A percentile compares a stretch with the other conserved stretches of the same genome.
phyloP scores from a whole-genome alignment of 768 basidiomycete genomes.

The Suillus discolor region DNA sequence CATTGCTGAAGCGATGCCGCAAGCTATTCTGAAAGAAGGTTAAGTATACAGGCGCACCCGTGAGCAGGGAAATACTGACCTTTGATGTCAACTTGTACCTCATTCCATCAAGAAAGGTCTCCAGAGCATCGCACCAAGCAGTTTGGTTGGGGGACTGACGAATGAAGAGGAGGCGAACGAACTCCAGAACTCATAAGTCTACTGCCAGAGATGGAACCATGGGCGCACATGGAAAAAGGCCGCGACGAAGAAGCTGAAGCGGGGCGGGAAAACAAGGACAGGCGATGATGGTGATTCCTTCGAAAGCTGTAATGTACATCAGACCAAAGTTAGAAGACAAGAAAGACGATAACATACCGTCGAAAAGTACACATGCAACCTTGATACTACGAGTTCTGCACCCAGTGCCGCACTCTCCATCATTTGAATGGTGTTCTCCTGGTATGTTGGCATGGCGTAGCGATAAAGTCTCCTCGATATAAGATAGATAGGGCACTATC shows the following conservation, averaged over 20 bases:
- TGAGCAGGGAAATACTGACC: slow-evolving; percentile 5
- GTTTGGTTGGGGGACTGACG: slow-evolving; percentile 29
- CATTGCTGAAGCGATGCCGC: slow-evolving; percentile 25
- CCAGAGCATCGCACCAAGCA: slow-evolving; percentile 30
- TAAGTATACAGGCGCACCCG: not conserved
- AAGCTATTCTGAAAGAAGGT: slow-evolving; percentile 24
- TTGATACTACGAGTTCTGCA: slow-evolving; percentile 3
- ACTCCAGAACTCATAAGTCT: slow-evolving; percentile 32
- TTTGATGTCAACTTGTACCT: slow-evolving; percentile 23
- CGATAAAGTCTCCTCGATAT: not conserved
- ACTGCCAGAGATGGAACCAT: slow-evolving; percentile 33
- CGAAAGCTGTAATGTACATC: slow-evolving; percentile 7
- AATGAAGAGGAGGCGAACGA: slow-evolving; percentile 29
- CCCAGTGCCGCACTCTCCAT: not conserved
- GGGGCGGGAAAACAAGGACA: slow-evolving; percentile 15
- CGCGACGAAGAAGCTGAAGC: slow-evolving; percentile 24
- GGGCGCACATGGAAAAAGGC: slow-evolving; percentile 33
- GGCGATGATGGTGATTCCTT: slow-evolving; percentile 1
- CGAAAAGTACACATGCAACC: slow-evolving; percentile 6
- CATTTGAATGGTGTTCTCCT: not conserved
- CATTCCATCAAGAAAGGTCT: slow-evolving; percentile 22
- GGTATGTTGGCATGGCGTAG: not conserved
- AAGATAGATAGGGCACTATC: slow-evolving; percentile 7
- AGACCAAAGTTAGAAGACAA: not conserved
- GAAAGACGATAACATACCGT: slow-evolving; percentile 6